Conservation (phyloP, 768 basidiomycete genomes). For the Lactifluus echinatus region DNA sequence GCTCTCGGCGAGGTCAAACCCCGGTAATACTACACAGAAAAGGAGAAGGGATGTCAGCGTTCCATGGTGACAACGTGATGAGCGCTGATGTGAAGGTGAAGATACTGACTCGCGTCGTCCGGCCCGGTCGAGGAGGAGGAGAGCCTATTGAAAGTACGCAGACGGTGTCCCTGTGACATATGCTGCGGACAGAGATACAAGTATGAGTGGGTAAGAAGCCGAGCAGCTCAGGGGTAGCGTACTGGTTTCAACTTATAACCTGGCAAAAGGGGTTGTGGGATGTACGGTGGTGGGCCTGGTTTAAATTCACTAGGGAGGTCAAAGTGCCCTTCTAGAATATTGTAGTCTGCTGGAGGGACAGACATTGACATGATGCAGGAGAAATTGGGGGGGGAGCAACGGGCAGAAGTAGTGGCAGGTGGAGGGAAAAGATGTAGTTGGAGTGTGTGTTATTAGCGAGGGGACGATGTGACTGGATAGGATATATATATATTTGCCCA, state of each 20-base stretch:
- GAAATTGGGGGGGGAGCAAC: not conserved
- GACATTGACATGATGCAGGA: not conserved
- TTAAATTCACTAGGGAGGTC: conserved; percentile 1
- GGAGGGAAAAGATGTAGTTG: not conserved
- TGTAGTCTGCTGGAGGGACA: not conserved
- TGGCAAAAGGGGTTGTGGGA: not conserved
- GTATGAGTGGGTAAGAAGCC: not conserved
- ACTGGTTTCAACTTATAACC: conserved; percentile 4
- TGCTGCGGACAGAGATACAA: not conserved
- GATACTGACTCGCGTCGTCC: conserved; percentile 1
- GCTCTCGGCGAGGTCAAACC: conserved; percentile 18
- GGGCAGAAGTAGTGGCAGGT: too few species aligned
- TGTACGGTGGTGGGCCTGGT: conserved; percentile 5
- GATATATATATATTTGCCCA: conserved; percentile 18
- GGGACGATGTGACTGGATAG: not conserved
- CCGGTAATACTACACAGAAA: conserved; percentile 1
- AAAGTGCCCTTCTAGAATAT: conserved; percentile 2
- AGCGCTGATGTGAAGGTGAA: not conserved
- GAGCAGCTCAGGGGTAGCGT: not conserved
- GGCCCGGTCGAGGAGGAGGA: not conserved
- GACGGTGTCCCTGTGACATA: not conserved
- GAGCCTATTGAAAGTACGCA: not conserved
- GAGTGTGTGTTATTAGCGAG: not conserved
- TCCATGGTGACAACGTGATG: not conserved
- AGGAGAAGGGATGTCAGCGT: not conserved